Percentiles rank a stretch among this genome's conserved stretches.
Conservation (phyloP, 345 rosid species). For the Lepidium didymum region DNA sequence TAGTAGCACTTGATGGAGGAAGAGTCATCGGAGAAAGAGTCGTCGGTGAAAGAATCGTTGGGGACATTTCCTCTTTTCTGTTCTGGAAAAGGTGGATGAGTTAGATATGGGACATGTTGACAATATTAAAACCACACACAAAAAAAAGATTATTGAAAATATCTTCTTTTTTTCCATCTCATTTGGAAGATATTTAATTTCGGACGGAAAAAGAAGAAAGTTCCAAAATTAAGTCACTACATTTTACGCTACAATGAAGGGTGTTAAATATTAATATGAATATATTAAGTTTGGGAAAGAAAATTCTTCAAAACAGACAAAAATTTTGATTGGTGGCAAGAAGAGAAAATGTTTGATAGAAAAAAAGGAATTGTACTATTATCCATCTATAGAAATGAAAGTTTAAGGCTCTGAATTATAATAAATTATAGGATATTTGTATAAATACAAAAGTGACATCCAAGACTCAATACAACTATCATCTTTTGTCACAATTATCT, state of each 20-base stretch:
- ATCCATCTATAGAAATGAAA: slow-evolving; percentile 7
- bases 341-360: no score
- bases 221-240: background rate
- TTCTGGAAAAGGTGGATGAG: slow-evolving; percentile 14
- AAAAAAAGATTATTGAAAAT: background rate
- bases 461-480: background rate
- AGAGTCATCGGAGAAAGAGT: slow-evolving; percentile 23
- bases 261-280: background rate
- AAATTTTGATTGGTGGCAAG: background rate
- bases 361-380: background rate
- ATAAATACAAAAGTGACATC: no score
- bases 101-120: background rate
- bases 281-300: no score
- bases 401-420: slow-evolving; percentile 15
- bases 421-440: no score
- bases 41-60: slow-evolving; percentile 14
- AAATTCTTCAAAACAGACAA: background rate
- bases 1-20: slow-evolving; percentile 7
- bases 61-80: slow-evolving; percentile 10
- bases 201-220: background rate
- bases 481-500: no score
- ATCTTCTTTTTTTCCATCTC: background rate
- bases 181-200: slow-evolving; percentile 19
- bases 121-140: background rate
- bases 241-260: background rate